phyloP scores from a whole-genome alignment of 768 basidiomycete genomes.

The Ramaria sp. region DNA sequence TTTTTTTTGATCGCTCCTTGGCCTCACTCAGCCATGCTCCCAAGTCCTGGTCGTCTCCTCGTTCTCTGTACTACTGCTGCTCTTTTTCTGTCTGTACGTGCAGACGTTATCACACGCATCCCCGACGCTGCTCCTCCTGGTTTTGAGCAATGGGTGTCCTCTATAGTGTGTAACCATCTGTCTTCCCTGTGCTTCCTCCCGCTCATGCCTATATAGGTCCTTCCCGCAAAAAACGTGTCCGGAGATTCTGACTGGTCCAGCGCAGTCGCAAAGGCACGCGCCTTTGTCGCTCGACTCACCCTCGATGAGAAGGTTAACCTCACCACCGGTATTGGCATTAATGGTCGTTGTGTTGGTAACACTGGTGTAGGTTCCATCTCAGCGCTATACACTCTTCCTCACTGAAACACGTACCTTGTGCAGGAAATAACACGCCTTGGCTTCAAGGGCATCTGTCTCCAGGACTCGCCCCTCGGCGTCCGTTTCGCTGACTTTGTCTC shows the following conservation, averaged over 20 bases:
- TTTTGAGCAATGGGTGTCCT: constrained; percentile 12
- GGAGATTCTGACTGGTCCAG: constrained; percentile 29
- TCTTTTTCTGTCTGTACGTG: no score
- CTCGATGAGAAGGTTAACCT: constrained; percentile 47
- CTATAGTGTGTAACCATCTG: constrained; percentile 5
- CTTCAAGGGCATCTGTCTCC: constrained; percentile 40
- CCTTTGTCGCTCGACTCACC: constrained; percentile 39
- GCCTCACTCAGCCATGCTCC: no score
- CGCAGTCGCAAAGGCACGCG: constrained; percentile 48
- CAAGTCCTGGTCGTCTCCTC: no score
- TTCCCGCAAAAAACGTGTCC: neutral
- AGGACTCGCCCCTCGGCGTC: constrained; percentile 43
- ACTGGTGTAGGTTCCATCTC: constrained; percentile 15
- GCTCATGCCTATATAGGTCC: neutral
- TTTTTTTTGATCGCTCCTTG: no score
- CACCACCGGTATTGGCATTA: constrained; percentile 33
- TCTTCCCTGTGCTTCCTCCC: neutral
- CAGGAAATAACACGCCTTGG: constrained; percentile 2
- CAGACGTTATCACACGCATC: constrained; percentile 11
- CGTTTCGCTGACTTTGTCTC: constrained; percentile 35
- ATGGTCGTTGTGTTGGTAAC: constrained; percentile 37
- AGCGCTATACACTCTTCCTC: neutral
- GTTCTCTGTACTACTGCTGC: no score
- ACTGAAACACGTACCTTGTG: neutral
- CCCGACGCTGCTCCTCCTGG: constrained; percentile 12